Conservation (phyloP, 495 filamentous ascomycete genomes). For the Glarea lozoyensis region DNA sequence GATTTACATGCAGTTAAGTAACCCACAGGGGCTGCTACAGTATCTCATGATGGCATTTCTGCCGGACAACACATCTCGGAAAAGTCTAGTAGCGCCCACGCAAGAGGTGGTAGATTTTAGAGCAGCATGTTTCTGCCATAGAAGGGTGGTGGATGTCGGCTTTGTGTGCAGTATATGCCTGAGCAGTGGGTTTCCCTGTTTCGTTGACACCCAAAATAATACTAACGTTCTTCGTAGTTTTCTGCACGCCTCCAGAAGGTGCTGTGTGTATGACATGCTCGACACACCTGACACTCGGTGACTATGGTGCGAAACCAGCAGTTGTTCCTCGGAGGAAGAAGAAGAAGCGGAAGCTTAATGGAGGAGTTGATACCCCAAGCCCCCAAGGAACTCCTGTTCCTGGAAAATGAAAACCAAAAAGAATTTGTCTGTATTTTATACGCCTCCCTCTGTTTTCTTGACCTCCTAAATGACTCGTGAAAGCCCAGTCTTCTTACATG, state of each 20-base stretch:
- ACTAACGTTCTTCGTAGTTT: slow-evolving; percentile 30
- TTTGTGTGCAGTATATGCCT: slow-evolving; percentile 95
- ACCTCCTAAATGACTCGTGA: too few relatives aligned
- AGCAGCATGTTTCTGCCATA: slow-evolving; percentile 94
- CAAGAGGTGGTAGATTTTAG: slow-evolving; percentile 90
- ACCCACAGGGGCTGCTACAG: slow-evolving; percentile 66
- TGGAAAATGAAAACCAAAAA: slow-evolving; percentile 17
- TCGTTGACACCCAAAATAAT: slow-evolving; percentile 18
- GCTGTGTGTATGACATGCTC: slow-evolving; percentile 86
- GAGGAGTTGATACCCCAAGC: slow-evolving; percentile 33
- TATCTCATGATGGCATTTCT: slow-evolving; percentile 96
- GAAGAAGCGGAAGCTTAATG: slow-evolving; percentile 51
- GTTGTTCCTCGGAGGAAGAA: slow-evolving; percentile 67
- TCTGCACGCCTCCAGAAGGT: slow-evolving; percentile 54
- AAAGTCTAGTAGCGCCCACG: slow-evolving; percentile 62
- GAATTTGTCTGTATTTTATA: too few relatives aligned
- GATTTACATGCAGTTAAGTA: slow-evolving; percentile 66
- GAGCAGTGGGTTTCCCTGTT: slow-evolving; percentile 50
- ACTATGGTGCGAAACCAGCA: slow-evolving; percentile 65
- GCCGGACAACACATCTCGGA: slow-evolving; percentile 59
- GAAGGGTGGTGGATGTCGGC: slow-evolving; percentile 80
- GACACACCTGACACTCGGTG: slow-evolving; percentile 65
- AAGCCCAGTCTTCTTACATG: too few relatives aligned
- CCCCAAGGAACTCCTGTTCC: slow-evolving; percentile 30
- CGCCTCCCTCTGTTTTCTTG: too few relatives aligned